These are phyloP conservation scores for Saccharomycopsis olivae DNA, from an alignment of 805 yeast species.

Conservation along the genomic window DNA sequence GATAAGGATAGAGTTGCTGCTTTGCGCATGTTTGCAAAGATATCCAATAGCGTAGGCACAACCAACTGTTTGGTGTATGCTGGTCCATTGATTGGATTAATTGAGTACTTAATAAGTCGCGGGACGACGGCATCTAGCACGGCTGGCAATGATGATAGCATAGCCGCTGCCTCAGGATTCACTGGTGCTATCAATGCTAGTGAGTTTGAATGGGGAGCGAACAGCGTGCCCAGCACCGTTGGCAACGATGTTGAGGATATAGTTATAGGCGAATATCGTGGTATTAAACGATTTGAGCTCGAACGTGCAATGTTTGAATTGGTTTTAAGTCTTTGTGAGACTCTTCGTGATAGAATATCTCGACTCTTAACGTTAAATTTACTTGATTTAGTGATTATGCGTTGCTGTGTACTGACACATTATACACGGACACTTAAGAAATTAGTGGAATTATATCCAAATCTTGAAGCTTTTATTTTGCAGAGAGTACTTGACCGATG, in stretches of 20 bases:
- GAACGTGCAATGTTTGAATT: constrained; percentile 17
- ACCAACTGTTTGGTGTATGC: constrained; percentile 14
- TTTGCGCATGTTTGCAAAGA: constrained; percentile 72
- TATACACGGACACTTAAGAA: constrained; percentile 5
- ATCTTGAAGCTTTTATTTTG: constrained; percentile 15
- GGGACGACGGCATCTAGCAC: not conserved
- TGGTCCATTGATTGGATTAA: constrained; percentile 6
- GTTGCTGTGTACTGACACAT: constrained; percentile 14
- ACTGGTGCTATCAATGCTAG: not conserved
- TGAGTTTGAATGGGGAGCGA: too few species aligned
- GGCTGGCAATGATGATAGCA: not conserved
- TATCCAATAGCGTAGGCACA: constrained; percentile 11
- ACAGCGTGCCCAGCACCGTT: not conserved
- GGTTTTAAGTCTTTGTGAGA: constrained; percentile 14
- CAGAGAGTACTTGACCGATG: constrained; percentile 10
- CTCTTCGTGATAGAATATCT: constrained; percentile 13
- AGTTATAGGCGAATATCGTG: constrained; percentile 10
- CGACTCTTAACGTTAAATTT: constrained; percentile 14
- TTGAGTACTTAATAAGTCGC: constrained; percentile 9
- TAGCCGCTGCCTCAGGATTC: not conserved
- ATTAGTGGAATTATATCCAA: constrained; percentile 15
- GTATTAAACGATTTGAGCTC: constrained; percentile 14
- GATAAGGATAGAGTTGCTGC: constrained; percentile 70
- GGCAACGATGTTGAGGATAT: not conserved
- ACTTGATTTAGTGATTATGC: constrained; percentile 11